Conservation (phyloP, 495 filamentous ascomycete genomes). For the Trichoderma erinaceum region DNA sequence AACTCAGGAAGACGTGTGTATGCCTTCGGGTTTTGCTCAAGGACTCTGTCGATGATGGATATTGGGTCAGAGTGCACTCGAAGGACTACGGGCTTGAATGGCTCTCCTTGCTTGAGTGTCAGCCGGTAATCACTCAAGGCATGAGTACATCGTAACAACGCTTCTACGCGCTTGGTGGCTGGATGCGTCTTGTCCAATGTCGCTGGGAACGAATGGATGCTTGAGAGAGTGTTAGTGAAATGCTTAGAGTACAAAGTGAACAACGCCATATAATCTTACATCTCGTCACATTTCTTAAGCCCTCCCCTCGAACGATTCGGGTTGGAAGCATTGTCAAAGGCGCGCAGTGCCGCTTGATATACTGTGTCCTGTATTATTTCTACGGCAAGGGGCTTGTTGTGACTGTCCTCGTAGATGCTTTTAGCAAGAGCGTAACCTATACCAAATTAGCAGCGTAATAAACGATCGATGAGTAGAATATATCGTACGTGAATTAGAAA, state of each 20-base stretch:
- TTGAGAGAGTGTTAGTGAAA: slow-evolving; percentile 26
- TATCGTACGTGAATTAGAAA: slow-evolving; percentile 59
- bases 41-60: slow-evolving; percentile 72
- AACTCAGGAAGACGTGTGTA: slow-evolving; percentile 87
- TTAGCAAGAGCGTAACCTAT: slow-evolving; percentile 61
- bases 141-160: slow-evolving; percentile 81
- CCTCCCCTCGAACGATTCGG: slow-evolving; percentile 77
- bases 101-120: slow-evolving; percentile 83
- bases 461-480: background rate
- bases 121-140: slow-evolving; percentile 81
- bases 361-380: slow-evolving; percentile 58
- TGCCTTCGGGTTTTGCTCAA: slow-evolving; percentile 78
- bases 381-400: slow-evolving; percentile 44
- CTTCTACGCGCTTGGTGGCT: slow-evolving; percentile 49
- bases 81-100: slow-evolving; percentile 85
- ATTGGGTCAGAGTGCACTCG: slow-evolving; percentile 82
- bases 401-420: slow-evolving; percentile 59
- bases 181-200: slow-evolving; percentile 52
- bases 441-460: slow-evolving; percentile 21
- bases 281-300: slow-evolving; percentile 76
- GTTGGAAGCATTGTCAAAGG: slow-evolving; percentile 87
- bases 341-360: slow-evolving; percentile 59
- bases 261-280: slow-evolving; percentile 46
- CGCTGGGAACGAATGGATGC: slow-evolving; percentile 62
- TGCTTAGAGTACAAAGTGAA: background rate